phyloP scores from a whole-genome alignment of 192 early-diverging fungal genomes.

The Rhizophagus sp. region DNA sequence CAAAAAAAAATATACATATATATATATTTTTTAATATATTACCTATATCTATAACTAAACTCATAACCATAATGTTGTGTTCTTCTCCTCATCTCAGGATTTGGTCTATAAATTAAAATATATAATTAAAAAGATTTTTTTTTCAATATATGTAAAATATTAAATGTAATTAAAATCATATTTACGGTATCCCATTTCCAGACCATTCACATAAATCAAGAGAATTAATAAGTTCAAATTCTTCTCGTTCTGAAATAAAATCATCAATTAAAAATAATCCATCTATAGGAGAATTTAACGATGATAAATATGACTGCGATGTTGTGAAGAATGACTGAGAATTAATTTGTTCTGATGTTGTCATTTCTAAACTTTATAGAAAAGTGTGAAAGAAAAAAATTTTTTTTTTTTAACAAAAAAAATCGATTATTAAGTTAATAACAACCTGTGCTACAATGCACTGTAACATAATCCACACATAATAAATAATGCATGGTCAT shows the following conservation, averaged over 20 bases:
- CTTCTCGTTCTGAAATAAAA: conserved; percentile 54
- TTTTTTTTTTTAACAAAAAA: too few relatives aligned
- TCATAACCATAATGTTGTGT: conserved; percentile 71
- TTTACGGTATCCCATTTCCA: conserved; percentile 52
- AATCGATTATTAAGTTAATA: too few relatives aligned
- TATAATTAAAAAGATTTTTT: too few relatives aligned
- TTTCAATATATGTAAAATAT: not conserved
- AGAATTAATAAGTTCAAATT: conserved; percentile 38
- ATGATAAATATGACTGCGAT: not conserved
- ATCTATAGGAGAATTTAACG: conserved; percentile 11
- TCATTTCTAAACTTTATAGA: not conserved
- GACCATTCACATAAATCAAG: conserved; percentile 53
- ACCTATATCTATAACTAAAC: conserved; percentile 65
- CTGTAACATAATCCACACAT: too few relatives aligned
- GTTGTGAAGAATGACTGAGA: not conserved
- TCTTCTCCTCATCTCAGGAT: conserved; percentile 66
- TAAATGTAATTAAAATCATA: not conserved
- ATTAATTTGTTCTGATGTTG: not conserved
- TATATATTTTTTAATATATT: not conserved
- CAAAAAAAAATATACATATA: too few relatives aligned
- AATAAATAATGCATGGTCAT: too few relatives aligned
- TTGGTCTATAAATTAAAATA: conserved; percentile 44
- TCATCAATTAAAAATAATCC: conserved; percentile 49
- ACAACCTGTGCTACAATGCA: too few relatives aligned
- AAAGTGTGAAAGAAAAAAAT: too few relatives aligned